Conservation (phyloP, 2,329 filamentous ascomycete species). For the Ambrosiella xylebori region DNA sequence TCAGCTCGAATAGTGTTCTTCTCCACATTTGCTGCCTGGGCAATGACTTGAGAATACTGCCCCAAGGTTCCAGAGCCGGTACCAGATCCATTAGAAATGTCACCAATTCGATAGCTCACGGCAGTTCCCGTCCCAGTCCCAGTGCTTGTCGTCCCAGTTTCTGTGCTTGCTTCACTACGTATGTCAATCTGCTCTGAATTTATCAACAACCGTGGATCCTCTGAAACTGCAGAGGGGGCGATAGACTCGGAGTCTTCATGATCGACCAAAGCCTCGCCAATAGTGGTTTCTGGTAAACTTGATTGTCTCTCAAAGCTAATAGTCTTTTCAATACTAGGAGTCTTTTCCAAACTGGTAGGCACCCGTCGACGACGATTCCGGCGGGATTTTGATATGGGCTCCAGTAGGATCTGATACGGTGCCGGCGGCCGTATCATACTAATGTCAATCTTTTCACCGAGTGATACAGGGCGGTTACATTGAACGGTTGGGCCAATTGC, state of each 20-base stretch:
- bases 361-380: conserved; percentile 26
- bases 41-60: conserved; percentile 5
- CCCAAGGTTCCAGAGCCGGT: conserved; percentile 8
- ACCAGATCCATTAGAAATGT: neutral
- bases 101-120: conserved; percentile 5
- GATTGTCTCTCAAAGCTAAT: neutral
- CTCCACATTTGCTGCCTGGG: conserved; percentile 23
- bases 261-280: conserved; percentile 18
- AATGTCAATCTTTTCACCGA: conserved; percentile 74
- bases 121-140: conserved; percentile 13
- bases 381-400: conserved; percentile 58
- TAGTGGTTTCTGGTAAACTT: neutral
- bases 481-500: conserved; percentile 65
- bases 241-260: conserved; percentile 15
- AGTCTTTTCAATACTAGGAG: conserved; percentile 7
- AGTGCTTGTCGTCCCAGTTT: conserved; percentile 31
- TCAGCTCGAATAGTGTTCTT: conserved; percentile 74
- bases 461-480: conserved; percentile 63
- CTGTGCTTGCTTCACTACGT: conserved; percentile 52
- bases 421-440: conserved; percentile 57
- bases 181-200: conserved; percentile 27
- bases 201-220: conserved; percentile 23
- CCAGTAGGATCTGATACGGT: conserved; percentile 68
- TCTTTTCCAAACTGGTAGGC: neutral
- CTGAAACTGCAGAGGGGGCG: conserved; percentile 24